Base-by-base conservation (phyloP, 148 eudicot species). In the Spergularia marina region DNA sequence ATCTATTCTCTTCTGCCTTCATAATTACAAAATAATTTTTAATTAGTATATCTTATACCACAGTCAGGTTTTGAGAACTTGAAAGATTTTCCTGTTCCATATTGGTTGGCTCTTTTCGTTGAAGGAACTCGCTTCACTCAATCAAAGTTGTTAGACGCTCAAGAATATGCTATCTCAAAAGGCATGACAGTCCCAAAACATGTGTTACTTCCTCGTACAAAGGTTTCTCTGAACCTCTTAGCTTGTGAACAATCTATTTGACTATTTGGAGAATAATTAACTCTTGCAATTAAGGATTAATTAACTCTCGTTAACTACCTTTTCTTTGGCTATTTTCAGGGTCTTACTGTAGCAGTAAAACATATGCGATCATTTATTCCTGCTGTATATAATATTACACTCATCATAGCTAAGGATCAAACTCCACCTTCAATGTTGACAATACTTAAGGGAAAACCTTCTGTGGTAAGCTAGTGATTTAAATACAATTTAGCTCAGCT, bases 91-190 rank as follows among this genome's bases (percentile, higher is more conserved):
- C 93, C 90, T 63, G 79, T 73, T 53, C 87, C 93, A 47, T 86
- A 87, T 81, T 89, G 93, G 93, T 71, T 89, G 78, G 86, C 83
- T 51, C 82, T 89, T 65, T 89, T 89, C 70, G 85, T 81, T 58
- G 92, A 89, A 85, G 92, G 92, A 77, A 89, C 90, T 65, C 89
- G 88, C 52, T 89, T 89, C 79, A 87, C 93, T 5, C 86, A 80
- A 54, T 61, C 87, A 70, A 87, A 89, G 77, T 82, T 89, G 81
- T 72, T 82, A 55, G 88, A 85, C 69, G 93, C 93, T 80, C 93
- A 89, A 71, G 79, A 89, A 64, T 87, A 82, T 80, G 93, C 93
- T 39, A 62, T 74, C 64, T 83, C 90, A 51, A 79, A 81, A 60
- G 88, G 91, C 54, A 60, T 87, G 79, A 85, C 79, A 71, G 76